These are phyloP conservation scores for Lolium perenne DNA, from an alignment of 176 grass and related monocot species.

Conservation along the genomic window DNA sequence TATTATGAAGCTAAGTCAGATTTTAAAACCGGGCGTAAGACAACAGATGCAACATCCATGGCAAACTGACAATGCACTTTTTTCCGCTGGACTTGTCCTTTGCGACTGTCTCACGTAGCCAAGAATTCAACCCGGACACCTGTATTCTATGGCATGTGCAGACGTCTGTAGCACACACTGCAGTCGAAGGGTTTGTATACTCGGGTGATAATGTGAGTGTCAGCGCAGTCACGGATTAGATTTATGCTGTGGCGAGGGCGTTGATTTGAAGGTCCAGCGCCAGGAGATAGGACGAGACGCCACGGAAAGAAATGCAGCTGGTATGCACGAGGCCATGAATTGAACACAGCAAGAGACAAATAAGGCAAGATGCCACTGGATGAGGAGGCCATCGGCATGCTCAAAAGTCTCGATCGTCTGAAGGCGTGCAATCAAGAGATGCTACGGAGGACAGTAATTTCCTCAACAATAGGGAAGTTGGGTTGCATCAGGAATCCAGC, in stretches of 20 bases:
- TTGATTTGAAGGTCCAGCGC: neutral
- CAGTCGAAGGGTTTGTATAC: neutral
- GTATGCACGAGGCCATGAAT: too few species aligned
- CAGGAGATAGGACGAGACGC: neutral
- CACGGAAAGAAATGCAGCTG: conserved; percentile 45
- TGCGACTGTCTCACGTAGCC: neutral
- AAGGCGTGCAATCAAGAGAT: neutral
- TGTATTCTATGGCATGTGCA: neutral
- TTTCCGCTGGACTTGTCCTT: conserved; percentile 14
- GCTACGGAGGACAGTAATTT: neutral
- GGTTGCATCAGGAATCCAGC: too few species aligned
- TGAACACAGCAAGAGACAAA: too few species aligned
- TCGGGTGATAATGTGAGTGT: neutral
- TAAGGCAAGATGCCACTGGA: too few species aligned
- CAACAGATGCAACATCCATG: neutral
- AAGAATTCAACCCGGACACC: conserved; percentile 30
- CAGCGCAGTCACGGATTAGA: conserved; percentile 20
- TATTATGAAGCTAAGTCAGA: conserved; percentile 18
- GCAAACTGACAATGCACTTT: neutral
- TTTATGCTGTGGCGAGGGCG: neutral
- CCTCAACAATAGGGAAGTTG: neutral
- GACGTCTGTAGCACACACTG: conserved; percentile 6
- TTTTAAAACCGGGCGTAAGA: neutral
- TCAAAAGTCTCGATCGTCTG: neutral
- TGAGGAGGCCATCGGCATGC: neutral